Conservation (phyloP, 108 stramenopile species). For the Cyclotella sp. region DNA sequence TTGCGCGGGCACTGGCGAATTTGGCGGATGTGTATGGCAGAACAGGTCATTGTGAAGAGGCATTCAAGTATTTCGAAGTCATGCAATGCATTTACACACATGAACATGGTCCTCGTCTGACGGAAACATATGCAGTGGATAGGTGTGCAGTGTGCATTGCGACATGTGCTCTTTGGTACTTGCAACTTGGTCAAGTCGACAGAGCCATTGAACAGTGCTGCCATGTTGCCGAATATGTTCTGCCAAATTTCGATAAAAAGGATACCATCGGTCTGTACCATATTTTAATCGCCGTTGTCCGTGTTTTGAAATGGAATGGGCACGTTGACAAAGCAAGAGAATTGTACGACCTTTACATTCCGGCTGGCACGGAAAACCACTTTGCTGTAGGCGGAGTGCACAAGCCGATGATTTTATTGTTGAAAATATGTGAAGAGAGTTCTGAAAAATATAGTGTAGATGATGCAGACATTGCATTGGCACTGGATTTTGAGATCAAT, state of each 20-base stretch:
- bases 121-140: slow-evolving; percentile 28
- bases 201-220: slow-evolving; percentile 42
- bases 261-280: slow-evolving; percentile 37
- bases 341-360: slow-evolving; percentile 18
- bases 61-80: slow-evolving; percentile 19
- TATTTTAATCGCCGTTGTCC: slow-evolving; percentile 23
- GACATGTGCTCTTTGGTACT: slow-evolving; percentile 29
- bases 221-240: slow-evolving; percentile 28
- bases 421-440: slow-evolving; percentile 42
- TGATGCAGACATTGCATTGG: slow-evolving; percentile 39
- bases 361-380: slow-evolving; percentile 26
- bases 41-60: slow-evolving; percentile 3
- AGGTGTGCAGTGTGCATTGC: slow-evolving; percentile 37
- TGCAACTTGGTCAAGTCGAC: slow-evolving; percentile 28
- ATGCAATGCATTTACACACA: slow-evolving; percentile 40
- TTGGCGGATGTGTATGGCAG: slow-evolving; percentile 22
- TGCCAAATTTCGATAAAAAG: slow-evolving; percentile 33
- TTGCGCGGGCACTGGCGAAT: slow-evolving; percentile 21
- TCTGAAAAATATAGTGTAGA: slow-evolving; percentile 29
- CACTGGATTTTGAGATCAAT: slow-evolving; percentile 23
- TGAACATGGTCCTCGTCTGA: slow-evolving; percentile 27
- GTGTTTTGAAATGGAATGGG: slow-evolving; percentile 47
- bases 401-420: slow-evolving; percentile 41
- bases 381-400: slow-evolving; percentile 28
- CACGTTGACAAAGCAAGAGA: slow-evolving; percentile 39